phyloP scores from a whole-genome alignment of 768 basidiomycete genomes.

The Gloeophyllum trabeum region DNA sequence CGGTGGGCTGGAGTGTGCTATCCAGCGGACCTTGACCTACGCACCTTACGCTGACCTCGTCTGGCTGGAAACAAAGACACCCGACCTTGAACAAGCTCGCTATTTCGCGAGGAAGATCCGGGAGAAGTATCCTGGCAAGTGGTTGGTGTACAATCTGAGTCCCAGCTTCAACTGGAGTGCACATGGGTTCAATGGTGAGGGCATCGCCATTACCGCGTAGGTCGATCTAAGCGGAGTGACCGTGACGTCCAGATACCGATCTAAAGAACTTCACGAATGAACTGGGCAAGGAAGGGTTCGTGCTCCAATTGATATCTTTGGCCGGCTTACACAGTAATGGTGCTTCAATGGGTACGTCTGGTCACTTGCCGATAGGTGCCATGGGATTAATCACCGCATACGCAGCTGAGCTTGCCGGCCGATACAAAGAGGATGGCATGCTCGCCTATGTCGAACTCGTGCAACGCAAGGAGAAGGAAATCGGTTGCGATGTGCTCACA shows the following conservation, averaged over 20 bases:
- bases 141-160: constrained; percentile 87
- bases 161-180: constrained; percentile 92
- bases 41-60: constrained; percentile 83
- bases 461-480: constrained; percentile 79
- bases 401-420: constrained; percentile 65
- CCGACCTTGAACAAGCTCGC: constrained; percentile 69
- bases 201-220: neutral
- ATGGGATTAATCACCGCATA: neutral
- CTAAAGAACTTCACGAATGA: constrained; percentile 87
- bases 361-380: neutral
- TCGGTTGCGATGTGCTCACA: constrained; percentile 82
- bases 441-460: constrained; percentile 85
- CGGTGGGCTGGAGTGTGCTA: constrained; percentile 73
- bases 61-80: constrained; percentile 91
- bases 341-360: constrained; percentile 50
- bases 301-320: constrained; percentile 81
- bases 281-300: constrained; percentile 84
- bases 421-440: constrained; percentile 85
- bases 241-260: constrained; percentile 37
- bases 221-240: neutral
- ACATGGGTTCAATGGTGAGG: constrained; percentile 62
- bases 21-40: constrained; percentile 69
- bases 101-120: constrained; percentile 70
- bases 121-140: constrained; percentile 65
- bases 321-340: constrained; percentile 86